phyloP scores from a whole-genome alignment of 1,139 yeast species.

The Candida neerlandica region DNA sequence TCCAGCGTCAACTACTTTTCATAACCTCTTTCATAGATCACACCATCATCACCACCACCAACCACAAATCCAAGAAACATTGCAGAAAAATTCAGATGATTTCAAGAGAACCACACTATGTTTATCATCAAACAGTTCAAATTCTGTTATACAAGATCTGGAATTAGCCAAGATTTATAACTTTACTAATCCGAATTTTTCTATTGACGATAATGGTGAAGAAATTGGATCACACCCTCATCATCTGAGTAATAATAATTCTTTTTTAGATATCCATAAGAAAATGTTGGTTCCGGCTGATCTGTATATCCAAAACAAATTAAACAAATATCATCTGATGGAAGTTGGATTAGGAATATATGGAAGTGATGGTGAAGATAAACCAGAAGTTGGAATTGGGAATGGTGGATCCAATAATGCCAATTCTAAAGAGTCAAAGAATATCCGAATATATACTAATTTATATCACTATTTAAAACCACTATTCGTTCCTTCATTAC shows the following conservation, averaged over 20 bases:
- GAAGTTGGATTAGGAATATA: constrained; percentile 30
- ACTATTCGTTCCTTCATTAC: constrained; percentile 18
- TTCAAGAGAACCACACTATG: constrained; percentile 28
- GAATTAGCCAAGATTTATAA: constrained; percentile 38
- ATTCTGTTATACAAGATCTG: constrained; percentile 40
- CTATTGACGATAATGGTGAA: constrained; percentile 26
- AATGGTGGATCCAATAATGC: not conserved
- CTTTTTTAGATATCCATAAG: constrained; percentile 37
- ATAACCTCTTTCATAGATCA: constrained; percentile 38
- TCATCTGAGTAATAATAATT: constrained; percentile 9
- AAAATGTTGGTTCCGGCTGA: constrained; percentile 45
- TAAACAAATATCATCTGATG: constrained; percentile 20
- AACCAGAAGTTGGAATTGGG: not conserved
- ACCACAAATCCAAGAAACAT: constrained; percentile 5
- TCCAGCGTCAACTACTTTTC: constrained; percentile 38
- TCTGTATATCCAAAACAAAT: constrained; percentile 34
- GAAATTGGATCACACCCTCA: constrained; percentile 22
- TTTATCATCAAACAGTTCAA: constrained; percentile 45
- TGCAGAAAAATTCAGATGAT: constrained; percentile 9
- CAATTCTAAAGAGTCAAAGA: constrained; percentile 5
- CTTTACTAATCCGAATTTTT: constrained; percentile 41
- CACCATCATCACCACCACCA: constrained; percentile 15
- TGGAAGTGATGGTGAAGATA: constrained; percentile 1
- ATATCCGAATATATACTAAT: constrained; percentile 1
- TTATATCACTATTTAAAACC: constrained; percentile 17